phyloP scores from a whole-genome alignment of 1,284 basidiomycete species.

The Ceratobasidium sp. region DNA sequence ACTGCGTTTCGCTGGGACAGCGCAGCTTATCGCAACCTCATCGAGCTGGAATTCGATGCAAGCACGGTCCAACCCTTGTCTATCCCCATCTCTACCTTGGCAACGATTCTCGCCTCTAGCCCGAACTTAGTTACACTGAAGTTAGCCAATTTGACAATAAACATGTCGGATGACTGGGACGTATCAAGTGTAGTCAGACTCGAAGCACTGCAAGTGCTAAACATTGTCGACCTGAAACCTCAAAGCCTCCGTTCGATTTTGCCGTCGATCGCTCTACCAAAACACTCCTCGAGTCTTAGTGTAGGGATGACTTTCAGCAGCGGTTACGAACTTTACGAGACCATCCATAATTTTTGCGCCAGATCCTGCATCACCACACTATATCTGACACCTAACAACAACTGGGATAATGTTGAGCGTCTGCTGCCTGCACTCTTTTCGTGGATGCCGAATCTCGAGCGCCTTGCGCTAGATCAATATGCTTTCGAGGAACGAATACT shows the following conservation, averaged over 20 bases:
- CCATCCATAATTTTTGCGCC: neutral
- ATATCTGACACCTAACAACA: neutral
- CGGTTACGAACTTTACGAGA: neutral
- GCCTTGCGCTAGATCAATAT: neutral
- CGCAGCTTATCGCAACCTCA: constrained; percentile 6
- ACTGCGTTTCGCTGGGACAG: constrained; percentile 20
- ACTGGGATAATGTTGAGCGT: neutral
- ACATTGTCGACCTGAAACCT: constrained; percentile 3
- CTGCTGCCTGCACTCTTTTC: neutral
- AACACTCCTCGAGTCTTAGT: neutral
- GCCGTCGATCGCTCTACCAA: constrained; percentile 9
- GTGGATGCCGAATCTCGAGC: neutral
- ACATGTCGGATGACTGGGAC: constrained; percentile 12
- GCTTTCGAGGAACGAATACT: neutral
- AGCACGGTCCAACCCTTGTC: neutral
- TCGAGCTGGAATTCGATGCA: neutral
- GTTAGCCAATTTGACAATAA: constrained; percentile 1
- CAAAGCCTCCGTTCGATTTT: constrained; percentile 5
- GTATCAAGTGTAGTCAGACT: neutral
- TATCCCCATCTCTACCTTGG: neutral
- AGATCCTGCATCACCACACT: constrained; percentile 9
- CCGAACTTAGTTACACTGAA: constrained; percentile 16
- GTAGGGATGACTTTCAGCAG: neutral
- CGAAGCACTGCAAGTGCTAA: neutral
- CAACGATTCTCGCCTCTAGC: neutral